phyloP scores from a whole-genome alignment of 306 rosid genomes.

The Styphnolobium japonicum region DNA sequence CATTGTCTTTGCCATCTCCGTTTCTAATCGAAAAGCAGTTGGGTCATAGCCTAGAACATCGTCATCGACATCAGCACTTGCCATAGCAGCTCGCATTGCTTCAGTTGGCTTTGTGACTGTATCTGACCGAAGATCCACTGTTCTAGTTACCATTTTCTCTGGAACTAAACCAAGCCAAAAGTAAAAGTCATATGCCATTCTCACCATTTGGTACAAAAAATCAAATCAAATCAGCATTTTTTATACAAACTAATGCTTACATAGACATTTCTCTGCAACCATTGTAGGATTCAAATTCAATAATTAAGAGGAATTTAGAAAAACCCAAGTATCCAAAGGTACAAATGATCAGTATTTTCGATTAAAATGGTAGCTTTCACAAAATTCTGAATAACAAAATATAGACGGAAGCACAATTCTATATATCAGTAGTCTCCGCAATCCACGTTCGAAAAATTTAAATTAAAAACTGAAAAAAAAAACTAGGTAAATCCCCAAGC shows the following conservation, averaged over 20 bases:
- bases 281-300: conserved; percentile 23
- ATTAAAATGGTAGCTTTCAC: neutral
- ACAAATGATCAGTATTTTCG: neutral
- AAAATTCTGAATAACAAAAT: neutral
- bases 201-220: neutral
- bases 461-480: neutral
- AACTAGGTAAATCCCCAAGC: neutral
- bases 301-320: neutral
- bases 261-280: conserved; percentile 33
- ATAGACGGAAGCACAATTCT: neutral
- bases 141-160: conserved; percentile 65
- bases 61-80: conserved; percentile 83
- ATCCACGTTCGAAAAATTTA: neutral
- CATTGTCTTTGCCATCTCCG: conserved; percentile 67
- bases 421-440: neutral
- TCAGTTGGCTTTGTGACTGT: conserved; percentile 88
- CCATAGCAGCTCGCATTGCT: conserved; percentile 84
- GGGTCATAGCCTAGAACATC: conserved; percentile 78
- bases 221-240: neutral
- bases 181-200: conserved; percentile 7
- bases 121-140: conserved; percentile 86
- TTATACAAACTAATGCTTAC: conserved; percentile 15
- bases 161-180: conserved; percentile 15
- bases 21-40: conserved; percentile 62
- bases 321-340: neutral